Evolutionary conservation across 345 rosid species (phyloP), one percentile per base, ranked within the genome.

Genomic region (Aurinia saxatilis): DNA sequence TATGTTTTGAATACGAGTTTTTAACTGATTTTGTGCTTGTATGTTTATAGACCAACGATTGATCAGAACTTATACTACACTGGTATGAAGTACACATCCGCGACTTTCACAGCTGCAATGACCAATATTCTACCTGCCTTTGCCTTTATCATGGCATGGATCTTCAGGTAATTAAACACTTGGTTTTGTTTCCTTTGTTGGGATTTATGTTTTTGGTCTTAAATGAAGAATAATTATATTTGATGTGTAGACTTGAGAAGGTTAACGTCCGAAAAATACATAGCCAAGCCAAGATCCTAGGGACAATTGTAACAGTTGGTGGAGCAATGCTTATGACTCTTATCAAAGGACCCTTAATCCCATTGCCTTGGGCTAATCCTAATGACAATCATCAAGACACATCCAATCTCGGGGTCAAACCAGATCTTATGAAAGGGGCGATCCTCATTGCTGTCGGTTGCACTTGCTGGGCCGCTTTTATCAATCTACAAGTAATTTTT

Each of bases 291-390:
- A 93, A 89, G 82, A 70, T 87, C 47, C 8, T 82, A n/a, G 97
- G 99, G 35, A 93, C 99, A 5, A 3, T 84, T 17, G 87, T 93
- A 44, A 84, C 96, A 19, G 83, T 90, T 34, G 91, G 91, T 17
- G 99, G 96, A 70, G 99, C 99, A 17, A 87, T 85, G 91, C 12
- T 93, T 12, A 89, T 93, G 97, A 84, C 95, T 31, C 60, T 80
- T 42, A 53, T 84, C 25, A 82, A 81, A 71, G 96, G 96, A 40
- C 76, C 87, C 7, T 54, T 74, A 16, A 6, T 89, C 48, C 73
- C 70, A 17, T 68, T 93, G 31, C 96, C 97, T 14, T 89, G 99
- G 99, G 74, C 82, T n/a, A 70, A 73, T 31, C 63, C 55, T 16
- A 23, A 62, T 17, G 54, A 36, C 21, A 33, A 0, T 46, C 74